phyloP scores from a whole-genome alignment of 345 rosid species.

The Jatropha curcas region DNA sequence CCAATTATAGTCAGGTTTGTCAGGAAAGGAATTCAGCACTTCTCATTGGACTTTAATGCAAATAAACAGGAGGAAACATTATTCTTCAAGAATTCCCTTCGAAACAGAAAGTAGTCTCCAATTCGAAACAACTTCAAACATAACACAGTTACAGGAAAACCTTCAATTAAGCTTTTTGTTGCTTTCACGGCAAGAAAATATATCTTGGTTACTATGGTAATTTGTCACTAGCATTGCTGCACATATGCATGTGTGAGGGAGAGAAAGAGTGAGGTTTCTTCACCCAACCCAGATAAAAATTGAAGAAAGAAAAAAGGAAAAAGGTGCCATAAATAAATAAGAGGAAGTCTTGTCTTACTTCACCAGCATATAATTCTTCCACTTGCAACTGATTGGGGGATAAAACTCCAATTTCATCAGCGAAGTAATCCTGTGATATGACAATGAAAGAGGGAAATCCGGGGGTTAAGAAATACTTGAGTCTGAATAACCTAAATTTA shows the following conservation, averaged over 20 bases:
- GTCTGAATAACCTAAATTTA: not conserved
- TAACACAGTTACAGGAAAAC: too few species aligned
- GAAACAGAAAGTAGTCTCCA: too few species aligned
- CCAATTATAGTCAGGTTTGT: not conserved
- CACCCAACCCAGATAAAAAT: not conserved
- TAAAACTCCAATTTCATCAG: conserved; percentile 93
- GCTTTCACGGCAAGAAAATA: too few species aligned
- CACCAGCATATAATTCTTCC: conserved; percentile 88
- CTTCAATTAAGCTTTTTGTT: too few species aligned
- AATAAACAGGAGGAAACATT: too few species aligned
- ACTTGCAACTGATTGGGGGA: conserved; percentile 95
- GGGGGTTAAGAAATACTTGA: not conserved
- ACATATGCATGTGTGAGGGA: not conserved
- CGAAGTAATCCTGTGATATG: conserved; percentile 72
- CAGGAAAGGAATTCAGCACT: not conserved
- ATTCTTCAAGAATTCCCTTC: too few species aligned
- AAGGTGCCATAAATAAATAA: not conserved
- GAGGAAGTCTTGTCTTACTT: conserved; percentile 52
- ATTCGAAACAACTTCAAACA: too few species aligned
- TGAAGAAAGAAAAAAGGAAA: not conserved
- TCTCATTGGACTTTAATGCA: too few species aligned
- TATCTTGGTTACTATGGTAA: too few species aligned
- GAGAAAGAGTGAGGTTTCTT: not conserved
- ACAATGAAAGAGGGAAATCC: too few species aligned
- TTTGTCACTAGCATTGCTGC: too few species aligned